Evolutionary conservation across 2,329 filamentous ascomycete genomes (phyloP).

Genomic region (Paracamarosporium sp.): DNA sequence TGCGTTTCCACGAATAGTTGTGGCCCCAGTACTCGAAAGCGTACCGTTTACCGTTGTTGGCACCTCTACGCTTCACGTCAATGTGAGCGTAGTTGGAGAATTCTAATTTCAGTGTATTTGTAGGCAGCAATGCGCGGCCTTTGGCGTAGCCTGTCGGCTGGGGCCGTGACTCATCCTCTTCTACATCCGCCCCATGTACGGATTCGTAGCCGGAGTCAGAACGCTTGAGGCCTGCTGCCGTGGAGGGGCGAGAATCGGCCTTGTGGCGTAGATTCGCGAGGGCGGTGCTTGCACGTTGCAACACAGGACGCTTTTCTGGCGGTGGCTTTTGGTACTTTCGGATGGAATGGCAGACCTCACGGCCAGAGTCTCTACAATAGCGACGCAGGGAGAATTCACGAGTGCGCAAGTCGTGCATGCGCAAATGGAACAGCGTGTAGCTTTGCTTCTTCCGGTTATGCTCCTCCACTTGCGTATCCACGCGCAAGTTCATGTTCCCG

Average conservation of each 20-base stretch:
- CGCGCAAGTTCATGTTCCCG: conserved; percentile 94
- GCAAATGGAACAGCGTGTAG: conserved; percentile 86
- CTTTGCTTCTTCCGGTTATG: conserved; percentile 66
- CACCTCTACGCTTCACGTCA: conserved; percentile 74
- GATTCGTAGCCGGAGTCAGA: conserved; percentile 67
- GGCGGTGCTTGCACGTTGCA: conserved; percentile 67
- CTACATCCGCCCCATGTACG: conserved; percentile 33
- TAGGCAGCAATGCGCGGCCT: conserved; percentile 58
- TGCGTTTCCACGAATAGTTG: conserved; percentile 82
- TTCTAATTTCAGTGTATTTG: conserved; percentile 85
- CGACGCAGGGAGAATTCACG: conserved; percentile 89
- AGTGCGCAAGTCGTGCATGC: conserved; percentile 88
- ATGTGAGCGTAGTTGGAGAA: conserved; percentile 98
- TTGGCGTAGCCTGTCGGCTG: conserved; percentile 45
- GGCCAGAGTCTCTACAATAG: conserved; percentile 90
- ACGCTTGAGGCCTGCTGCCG: conserved; percentile 55
- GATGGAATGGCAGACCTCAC: conserved; percentile 87
- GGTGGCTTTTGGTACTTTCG: conserved; percentile 69
- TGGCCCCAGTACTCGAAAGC: conserved; percentile 95
- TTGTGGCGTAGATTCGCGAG: conserved; percentile 63
- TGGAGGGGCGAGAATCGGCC: conserved; percentile 56
- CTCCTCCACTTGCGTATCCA: conserved; percentile 75
- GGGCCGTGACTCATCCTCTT: conserved; percentile 36
- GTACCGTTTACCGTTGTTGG: conserved; percentile 75
- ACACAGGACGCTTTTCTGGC: conserved; percentile 56